phyloP scores from a whole-genome alignment of 2,329 filamentous ascomycete species.

The Rutstroemia sydowiana region DNA sequence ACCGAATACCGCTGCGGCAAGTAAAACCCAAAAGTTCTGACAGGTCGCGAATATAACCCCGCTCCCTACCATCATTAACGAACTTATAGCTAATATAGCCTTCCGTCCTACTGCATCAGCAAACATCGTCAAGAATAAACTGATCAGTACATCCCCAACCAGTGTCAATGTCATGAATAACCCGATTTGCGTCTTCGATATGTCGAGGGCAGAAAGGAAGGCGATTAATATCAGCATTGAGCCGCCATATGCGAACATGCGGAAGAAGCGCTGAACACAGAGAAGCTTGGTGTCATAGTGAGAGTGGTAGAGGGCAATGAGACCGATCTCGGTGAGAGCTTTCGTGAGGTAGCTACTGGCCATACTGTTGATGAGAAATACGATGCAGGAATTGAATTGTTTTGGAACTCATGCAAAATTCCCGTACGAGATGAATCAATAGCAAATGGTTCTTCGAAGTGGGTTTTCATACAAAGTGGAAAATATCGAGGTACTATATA shows the following conservation, averaged over 20 bases:
- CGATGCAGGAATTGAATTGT: neutral
- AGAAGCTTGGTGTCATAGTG: constrained; percentile 48
- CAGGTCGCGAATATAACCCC: constrained; percentile 47
- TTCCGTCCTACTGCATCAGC: constrained; percentile 51
- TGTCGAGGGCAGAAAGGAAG: constrained; percentile 44
- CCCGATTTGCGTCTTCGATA: constrained; percentile 46
- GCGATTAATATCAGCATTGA: constrained; percentile 51
- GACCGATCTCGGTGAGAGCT: constrained; percentile 36
- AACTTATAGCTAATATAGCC: constrained; percentile 46
- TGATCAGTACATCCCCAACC: constrained; percentile 51
- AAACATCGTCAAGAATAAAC: constrained; percentile 49
- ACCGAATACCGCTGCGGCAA: constrained; percentile 50
- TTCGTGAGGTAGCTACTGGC: constrained; percentile 12
- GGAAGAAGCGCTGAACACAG: constrained; percentile 50
- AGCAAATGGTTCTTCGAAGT: too few species aligned
- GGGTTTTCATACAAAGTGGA: too few species aligned
- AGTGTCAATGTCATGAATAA: constrained; percentile 61
- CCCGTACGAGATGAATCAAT: too few species aligned
- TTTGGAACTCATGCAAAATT: too few species aligned
- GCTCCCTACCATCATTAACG: constrained; percentile 47
- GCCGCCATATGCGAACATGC: constrained; percentile 56
- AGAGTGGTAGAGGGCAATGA: constrained; percentile 37
- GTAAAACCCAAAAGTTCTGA: constrained; percentile 50
- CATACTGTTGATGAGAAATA: constrained; percentile 16
- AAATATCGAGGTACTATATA: too few species aligned